Conservation (phyloP, 148 eudicot species). For the Persicaria tinctoria region DNA sequence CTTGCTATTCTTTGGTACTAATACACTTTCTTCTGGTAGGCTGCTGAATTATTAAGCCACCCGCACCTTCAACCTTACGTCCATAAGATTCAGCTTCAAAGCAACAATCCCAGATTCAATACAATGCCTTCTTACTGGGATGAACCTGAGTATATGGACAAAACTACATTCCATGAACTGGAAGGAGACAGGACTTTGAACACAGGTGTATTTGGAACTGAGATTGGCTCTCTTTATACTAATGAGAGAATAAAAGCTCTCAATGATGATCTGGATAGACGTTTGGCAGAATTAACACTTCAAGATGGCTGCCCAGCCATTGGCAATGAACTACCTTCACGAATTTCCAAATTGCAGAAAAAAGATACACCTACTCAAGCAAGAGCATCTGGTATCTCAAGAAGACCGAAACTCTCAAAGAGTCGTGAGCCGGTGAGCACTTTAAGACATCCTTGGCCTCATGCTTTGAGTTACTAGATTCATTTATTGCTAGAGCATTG, state of each 20-base stretch:
- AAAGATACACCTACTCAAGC: conserved; percentile 39
- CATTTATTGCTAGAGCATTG: background rate
- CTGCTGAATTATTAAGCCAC: conserved; percentile 81
- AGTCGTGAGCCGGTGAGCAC: conserved; percentile 50
- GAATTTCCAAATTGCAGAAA: conserved; percentile 26
- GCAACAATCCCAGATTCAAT: conserved; percentile 54
- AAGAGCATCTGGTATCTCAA: conserved; percentile 40
- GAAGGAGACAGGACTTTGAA: conserved; percentile 57
- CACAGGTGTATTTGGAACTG: conserved; percentile 69
- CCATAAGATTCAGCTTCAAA: conserved; percentile 61
- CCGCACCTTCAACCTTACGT: conserved; percentile 82
- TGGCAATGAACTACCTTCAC: conserved; percentile 31
- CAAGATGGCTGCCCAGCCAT: conserved; percentile 35
- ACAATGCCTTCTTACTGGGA: conserved; percentile 52
- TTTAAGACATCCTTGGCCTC: background rate
- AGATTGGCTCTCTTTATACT: conserved; percentile 41
- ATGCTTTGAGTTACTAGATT: too few species aligned
- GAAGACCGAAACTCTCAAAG: conserved; percentile 46
- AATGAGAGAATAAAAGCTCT: conserved; percentile 30
- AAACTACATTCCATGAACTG: conserved; percentile 61
- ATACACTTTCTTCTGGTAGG: conserved; percentile 36
- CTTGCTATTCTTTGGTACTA: background rate
- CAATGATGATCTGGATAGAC: conserved; percentile 32
- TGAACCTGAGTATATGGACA: conserved; percentile 53
- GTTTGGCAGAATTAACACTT: conserved; percentile 40